Evolutionary conservation across 768 basidiomycete species (phyloP).

Genomic region (Boletus eberwhitei): DNA sequence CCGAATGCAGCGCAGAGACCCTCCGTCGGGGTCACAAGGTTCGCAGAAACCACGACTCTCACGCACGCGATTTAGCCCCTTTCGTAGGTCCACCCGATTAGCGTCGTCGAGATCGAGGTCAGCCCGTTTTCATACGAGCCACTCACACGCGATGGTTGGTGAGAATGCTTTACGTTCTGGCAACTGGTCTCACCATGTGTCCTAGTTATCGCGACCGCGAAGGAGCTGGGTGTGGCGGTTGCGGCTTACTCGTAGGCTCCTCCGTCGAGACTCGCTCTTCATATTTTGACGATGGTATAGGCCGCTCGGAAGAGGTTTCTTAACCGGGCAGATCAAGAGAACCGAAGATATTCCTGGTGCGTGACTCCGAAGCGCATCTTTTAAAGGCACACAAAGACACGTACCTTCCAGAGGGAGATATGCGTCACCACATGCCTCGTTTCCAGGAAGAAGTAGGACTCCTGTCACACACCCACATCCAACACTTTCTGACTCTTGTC

Average conservation of each 20-base stretch:
- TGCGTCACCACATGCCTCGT: constrained; percentile 37
- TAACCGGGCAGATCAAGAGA: constrained; percentile 48
- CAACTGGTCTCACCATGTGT: not conserved
- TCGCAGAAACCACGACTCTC: not conserved
- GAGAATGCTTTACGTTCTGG: not conserved
- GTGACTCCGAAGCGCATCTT: not conserved
- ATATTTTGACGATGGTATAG: constrained; percentile 24
- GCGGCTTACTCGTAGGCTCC: constrained; percentile 53
- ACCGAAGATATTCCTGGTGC: constrained; percentile 33
- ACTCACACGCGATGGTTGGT: constrained; percentile 42
- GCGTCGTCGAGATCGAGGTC: constrained; percentile 64
- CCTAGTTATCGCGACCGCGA: constrained; percentile 48
- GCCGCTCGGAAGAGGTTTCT: constrained; percentile 52
- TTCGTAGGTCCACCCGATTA: constrained; percentile 50
- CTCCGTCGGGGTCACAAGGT: constrained; percentile 38
- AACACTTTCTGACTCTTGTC: not conserved
- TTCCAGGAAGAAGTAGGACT: constrained; percentile 41
- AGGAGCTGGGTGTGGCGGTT: constrained; percentile 56
- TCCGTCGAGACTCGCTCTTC: no score
- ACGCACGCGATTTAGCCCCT: not conserved
- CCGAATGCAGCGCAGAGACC: constrained; percentile 49
- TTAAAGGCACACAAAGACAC: not conserved
- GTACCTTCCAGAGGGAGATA: constrained; percentile 36
- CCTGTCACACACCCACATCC: not conserved
- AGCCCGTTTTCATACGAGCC: constrained; percentile 59